These are phyloP conservation scores for Aspergillus texensis DNA, from an alignment of 2,329 filamentous ascomycete species.

Conservation along the genomic window DNA sequence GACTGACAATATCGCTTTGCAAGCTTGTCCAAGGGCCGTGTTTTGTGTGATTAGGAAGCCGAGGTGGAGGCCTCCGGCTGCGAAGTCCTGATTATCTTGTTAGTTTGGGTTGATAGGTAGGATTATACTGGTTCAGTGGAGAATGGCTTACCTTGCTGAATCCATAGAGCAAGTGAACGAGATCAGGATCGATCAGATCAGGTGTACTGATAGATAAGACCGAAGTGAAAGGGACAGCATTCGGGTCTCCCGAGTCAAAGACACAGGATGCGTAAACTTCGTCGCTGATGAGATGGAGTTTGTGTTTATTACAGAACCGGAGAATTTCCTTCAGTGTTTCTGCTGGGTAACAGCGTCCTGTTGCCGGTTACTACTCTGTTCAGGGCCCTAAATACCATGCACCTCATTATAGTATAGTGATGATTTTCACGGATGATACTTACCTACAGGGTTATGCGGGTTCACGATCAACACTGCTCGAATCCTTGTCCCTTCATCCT, in stretches of 20 bases:
- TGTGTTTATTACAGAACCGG: conserved; percentile 51
- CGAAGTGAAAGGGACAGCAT: conserved; percentile 48
- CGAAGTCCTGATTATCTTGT: conserved; percentile 29
- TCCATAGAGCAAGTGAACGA: conserved; percentile 55
- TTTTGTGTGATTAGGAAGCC: conserved; percentile 33
- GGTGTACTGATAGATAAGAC: conserved; percentile 46
- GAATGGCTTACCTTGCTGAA: conserved; percentile 37
- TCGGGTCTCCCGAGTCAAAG: conserved; percentile 43
- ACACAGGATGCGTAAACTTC: conserved; percentile 60
- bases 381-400: not conserved
- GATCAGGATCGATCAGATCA: conserved; percentile 49
- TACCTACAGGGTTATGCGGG: conserved; percentile 49
- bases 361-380: conserved; percentile 12
- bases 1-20: conserved; percentile 30
- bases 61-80: conserved; percentile 32
- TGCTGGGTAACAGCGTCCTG: conserved; percentile 48
- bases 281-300: conserved; percentile 58
- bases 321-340: conserved; percentile 49
- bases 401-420: not conserved
- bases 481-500: conserved; percentile 36
- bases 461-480: conserved; percentile 48
- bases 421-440: conserved; percentile 3
- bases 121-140: conserved; percentile 34
- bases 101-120: conserved; percentile 21
- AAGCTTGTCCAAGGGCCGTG: conserved; percentile 26